Conservation (phyloP, 2,329 filamentous ascomycete genomes). For the Torrubiella hemipterigena region DNA sequence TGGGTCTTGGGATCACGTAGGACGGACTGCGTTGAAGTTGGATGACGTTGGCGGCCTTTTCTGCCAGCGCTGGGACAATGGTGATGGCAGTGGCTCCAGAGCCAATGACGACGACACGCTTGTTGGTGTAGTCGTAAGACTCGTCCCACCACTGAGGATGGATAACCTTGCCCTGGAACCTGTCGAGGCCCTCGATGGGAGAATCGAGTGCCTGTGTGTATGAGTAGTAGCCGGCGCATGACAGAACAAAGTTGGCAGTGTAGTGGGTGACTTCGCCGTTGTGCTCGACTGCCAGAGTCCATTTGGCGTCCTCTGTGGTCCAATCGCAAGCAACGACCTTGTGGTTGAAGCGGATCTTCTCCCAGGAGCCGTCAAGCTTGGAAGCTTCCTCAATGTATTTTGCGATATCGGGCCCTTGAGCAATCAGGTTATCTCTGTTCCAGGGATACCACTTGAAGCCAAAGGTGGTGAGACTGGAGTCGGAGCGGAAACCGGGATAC, state of each 20-base stretch:
- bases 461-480: slow-evolving; percentile 45
- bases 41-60: slow-evolving; percentile 52
- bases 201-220: slow-evolving; percentile 48
- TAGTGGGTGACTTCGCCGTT: slow-evolving; percentile 11
- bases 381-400: slow-evolving; percentile 38
- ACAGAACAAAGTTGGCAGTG: slow-evolving; percentile 41
- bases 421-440: slow-evolving; percentile 39
- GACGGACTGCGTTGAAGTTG: slow-evolving; percentile 68
- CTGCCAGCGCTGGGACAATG: slow-evolving; percentile 53
- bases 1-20: slow-evolving; percentile 46
- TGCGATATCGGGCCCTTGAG: slow-evolving; percentile 33
- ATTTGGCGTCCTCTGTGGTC: slow-evolving; percentile 39
- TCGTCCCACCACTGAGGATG: slow-evolving; percentile 66
- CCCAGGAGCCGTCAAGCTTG: slow-evolving; percentile 33
- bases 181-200: slow-evolving; percentile 50
- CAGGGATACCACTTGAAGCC: slow-evolving; percentile 60
- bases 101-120: slow-evolving; percentile 59
- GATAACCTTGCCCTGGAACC: slow-evolving; percentile 50
- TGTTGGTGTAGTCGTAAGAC: slow-evolving; percentile 48
- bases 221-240: slow-evolving; percentile 56
- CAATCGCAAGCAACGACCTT: slow-evolving; percentile 35
- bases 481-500: slow-evolving; percentile 58
- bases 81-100: slow-evolving; percentile 68
- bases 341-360: slow-evolving; percentile 36
- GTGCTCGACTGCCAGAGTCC: slow-evolving; percentile 32